Evolutionary conservation across 129 eudicot species (phyloP).

Genomic region (Escallonia rubra): DNA sequence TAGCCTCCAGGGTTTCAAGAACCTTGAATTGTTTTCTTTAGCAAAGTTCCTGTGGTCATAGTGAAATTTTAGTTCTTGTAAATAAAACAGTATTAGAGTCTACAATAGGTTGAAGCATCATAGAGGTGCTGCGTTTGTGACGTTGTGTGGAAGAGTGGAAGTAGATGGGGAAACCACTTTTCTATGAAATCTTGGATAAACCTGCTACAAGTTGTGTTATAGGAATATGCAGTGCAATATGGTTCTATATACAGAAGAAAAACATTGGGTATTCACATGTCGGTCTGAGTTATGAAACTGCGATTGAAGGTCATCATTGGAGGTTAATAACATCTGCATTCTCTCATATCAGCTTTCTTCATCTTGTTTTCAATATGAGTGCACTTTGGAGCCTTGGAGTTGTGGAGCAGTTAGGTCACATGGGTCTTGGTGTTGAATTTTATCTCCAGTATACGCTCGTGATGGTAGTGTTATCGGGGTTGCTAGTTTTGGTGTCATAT

Average conservation of each 20-base stretch:
- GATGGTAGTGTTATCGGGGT: conserved; percentile 66
- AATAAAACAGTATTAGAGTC: neutral
- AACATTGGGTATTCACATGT: conserved; percentile 81
- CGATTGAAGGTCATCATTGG: conserved; percentile 90
- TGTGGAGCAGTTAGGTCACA: conserved; percentile 67
- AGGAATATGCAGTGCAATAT: conserved; percentile 60
- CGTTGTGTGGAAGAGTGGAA: neutral
- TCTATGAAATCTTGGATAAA: conserved; percentile 80
- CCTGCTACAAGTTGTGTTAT: conserved; percentile 87
- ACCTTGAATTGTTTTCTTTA: too few species aligned
- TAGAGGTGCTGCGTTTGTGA: neutral
- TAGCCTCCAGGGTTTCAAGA: too few species aligned
- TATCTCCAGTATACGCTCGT: conserved; percentile 84
- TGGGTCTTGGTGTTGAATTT: conserved; percentile 72
- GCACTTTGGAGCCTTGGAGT: conserved; percentile 98
- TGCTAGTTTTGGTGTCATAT: conserved; percentile 66
- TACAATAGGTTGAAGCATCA: neutral
- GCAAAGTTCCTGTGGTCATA: neutral
- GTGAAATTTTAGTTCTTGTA: neutral
- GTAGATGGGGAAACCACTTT: conserved; percentile 82
- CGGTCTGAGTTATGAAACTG: conserved; percentile 87
- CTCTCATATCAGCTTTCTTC: conserved; percentile 87
- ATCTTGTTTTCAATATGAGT: conserved; percentile 96
- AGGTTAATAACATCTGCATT: conserved; percentile 92
- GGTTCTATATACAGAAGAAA: conserved; percentile 88